Conservation (phyloP, 2,329 filamentous ascomycete genomes). For the Claviceps paspali region DNA sequence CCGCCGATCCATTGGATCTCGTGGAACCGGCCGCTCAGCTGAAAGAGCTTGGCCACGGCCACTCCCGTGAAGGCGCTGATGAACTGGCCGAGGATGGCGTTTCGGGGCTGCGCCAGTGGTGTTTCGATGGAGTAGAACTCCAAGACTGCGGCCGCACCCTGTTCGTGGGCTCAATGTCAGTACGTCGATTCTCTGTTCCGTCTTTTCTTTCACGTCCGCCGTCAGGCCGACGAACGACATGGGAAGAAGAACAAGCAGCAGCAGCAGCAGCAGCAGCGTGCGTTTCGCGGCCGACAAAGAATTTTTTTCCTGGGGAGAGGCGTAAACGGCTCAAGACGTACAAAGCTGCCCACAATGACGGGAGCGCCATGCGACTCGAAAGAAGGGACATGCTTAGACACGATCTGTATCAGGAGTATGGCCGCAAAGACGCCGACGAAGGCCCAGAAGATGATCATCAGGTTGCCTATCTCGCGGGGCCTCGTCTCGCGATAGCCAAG, state of each 20-base stretch:
- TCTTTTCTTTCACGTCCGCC: no score
- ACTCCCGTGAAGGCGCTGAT: conserved; percentile 47
- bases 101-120: conserved; percentile 58
- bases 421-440: conserved; percentile 49
- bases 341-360: conserved; percentile 54
- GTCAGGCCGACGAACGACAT: no score
- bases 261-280: no score
- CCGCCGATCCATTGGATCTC: conserved; percentile 48
- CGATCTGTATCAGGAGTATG: conserved; percentile 42
- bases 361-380: conserved; percentile 39
- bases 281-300: no score
- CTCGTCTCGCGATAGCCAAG: conserved; percentile 42
- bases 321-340: no score
- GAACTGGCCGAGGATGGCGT: conserved; percentile 51
- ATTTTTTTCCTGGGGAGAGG: no score
- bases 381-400: conserved; percentile 36
- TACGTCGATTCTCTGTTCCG: no score
- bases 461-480: conserved; percentile 32
- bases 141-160: conserved; percentile 64
- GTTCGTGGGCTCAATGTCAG: no score
- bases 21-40: conserved; percentile 29
- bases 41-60: conserved; percentile 49
- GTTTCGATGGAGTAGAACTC: conserved; percentile 59
- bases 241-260: no score
- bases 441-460: conserved; percentile 45